A percentile compares a stretch with the other conserved stretches of the same genome.
Evolutionary conservation across 1,139 yeast genomes (phyloP).

Genomic region (Candida dubliniensis): DNA sequence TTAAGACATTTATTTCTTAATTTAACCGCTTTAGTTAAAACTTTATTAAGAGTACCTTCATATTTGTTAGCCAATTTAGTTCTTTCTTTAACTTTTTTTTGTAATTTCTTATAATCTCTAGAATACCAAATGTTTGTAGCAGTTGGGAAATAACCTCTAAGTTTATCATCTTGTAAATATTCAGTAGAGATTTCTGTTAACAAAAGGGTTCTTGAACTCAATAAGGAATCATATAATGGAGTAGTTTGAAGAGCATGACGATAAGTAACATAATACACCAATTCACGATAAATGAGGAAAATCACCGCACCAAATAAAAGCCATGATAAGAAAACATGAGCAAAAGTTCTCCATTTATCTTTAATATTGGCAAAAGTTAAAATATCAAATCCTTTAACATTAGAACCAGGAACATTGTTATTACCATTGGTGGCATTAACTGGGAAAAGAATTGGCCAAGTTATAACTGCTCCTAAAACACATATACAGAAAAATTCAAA

Average conservation of each 20-base stretch:
- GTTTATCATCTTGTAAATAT: constrained; percentile 48
- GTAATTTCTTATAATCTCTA: constrained; percentile 55
- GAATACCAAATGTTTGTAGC: constrained; percentile 64
- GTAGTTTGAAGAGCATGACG: constrained; percentile 70
- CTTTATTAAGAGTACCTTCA: constrained; percentile 58
- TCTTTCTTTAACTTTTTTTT: constrained; percentile 56
- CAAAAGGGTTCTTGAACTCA: constrained; percentile 66
- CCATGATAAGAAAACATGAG: constrained; percentile 75
- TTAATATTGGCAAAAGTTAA: constrained; percentile 64
- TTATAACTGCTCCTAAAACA: constrained; percentile 59
- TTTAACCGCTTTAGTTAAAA: constrained; percentile 57
- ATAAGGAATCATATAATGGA: constrained; percentile 65
- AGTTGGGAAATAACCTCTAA: constrained; percentile 60
- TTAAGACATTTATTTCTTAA: constrained; percentile 55
- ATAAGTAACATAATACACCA: constrained; percentile 63
- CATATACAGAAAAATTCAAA: constrained; percentile 61
- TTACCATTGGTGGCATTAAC: constrained; percentile 83
- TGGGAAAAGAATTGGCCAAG: constrained; percentile 81
- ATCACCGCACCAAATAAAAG: constrained; percentile 57
- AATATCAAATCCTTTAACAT: constrained; percentile 51
- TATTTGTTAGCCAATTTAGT: constrained; percentile 52
- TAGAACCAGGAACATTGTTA: constrained; percentile 25
- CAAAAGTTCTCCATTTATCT: constrained; percentile 60
- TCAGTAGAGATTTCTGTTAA: constrained; percentile 60
- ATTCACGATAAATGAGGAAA: constrained; percentile 68